Conservation (phyloP, 176 grass and related monocot genomes). For the Oryza glaberrima region DNA sequence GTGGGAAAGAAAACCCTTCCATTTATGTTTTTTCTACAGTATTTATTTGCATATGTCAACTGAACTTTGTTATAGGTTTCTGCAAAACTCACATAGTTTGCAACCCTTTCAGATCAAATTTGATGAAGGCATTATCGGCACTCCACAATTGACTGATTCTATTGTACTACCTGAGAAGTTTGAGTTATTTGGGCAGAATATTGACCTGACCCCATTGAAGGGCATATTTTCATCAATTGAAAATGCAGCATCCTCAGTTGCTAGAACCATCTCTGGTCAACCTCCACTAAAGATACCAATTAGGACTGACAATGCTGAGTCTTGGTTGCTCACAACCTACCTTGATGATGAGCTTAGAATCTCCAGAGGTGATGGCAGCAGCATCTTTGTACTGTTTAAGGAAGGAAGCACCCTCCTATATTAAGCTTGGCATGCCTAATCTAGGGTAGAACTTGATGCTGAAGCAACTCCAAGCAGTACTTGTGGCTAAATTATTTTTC, state of each 20-base stretch:
- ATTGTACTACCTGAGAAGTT: slow-evolving; percentile 85
- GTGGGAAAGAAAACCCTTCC: not conserved
- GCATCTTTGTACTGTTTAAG: slow-evolving; percentile 81
- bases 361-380: slow-evolving; percentile 71
- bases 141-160: slow-evolving; percentile 88
- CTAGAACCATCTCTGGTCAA: slow-evolving; percentile 78
- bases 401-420: slow-evolving; percentile 62
- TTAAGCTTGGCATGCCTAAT: slow-evolving; percentile 19
- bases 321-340: slow-evolving; percentile 95
- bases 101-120: slow-evolving; percentile 77
- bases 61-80: slow-evolving; percentile 6
- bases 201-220: slow-evolving; percentile 75
- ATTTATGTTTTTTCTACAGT: not conserved
- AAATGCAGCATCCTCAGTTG: slow-evolving; percentile 78
- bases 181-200: slow-evolving; percentile 83
- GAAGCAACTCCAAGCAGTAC: slow-evolving; percentile 14
- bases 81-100: not conserved
- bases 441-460: not conserved
- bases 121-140: slow-evolving; percentile 77
- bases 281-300: slow-evolving; percentile 85
- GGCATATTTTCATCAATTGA: slow-evolving; percentile 80
- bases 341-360: slow-evolving; percentile 87
- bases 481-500: not conserved
- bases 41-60: not conserved
- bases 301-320: slow-evolving; percentile 54